Base-by-base conservation (phyloP, 139 green algal genomes). In the Chlamydomonas schloesseri region DNA sequence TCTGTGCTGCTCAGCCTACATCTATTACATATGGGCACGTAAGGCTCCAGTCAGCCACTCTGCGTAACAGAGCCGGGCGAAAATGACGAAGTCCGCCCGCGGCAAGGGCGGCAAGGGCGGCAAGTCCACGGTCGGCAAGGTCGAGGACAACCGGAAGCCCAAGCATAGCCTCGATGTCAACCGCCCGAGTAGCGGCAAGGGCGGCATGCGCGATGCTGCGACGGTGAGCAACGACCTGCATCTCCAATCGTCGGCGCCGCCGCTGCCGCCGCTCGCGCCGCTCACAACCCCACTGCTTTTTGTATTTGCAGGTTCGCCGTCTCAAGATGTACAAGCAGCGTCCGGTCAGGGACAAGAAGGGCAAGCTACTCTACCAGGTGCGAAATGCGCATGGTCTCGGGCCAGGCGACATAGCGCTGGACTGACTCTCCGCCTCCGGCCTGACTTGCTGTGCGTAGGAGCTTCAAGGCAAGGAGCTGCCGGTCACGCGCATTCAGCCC, bases 261-360 rank as follows among this genome's bases (percentile, higher is more conserved):
- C 47, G 18, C 33, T 69, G 57, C 55, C n/a, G 3, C 62, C 46
- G 33, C 68, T 57, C 42, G 42, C 42, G 42, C 42, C 42, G 5
- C 42, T 50, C 42, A 50, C 34, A 64, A 26, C 62, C 28, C 18
- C 75, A 13, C 71, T n/a, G 50, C 3, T 67, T 65, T 23, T 2
- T 18, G 3, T 84, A 29, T 74, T 33, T 29, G 6, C 88, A 98
- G 96, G 96, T 98, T 24, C 94, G 95, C 28, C 92, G 97, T 42
- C 96, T 99, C 70, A 94, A 96, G 15, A 99, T 99, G 98, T 99
- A 99, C 94, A 98, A 97, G 64, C 96, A 90, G 28, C 92, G 90
- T 29, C 91, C 98, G 0, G 88, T 94, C 47, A 87, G 98, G 2
- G 96, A 99, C 93, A 98, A 95, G 82, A 96, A 98, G 21, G 98